Evolutionary conservation across 1,139 yeast genomes (phyloP).

Genomic region (Zhuliangozyma blackwelliae): DNA sequence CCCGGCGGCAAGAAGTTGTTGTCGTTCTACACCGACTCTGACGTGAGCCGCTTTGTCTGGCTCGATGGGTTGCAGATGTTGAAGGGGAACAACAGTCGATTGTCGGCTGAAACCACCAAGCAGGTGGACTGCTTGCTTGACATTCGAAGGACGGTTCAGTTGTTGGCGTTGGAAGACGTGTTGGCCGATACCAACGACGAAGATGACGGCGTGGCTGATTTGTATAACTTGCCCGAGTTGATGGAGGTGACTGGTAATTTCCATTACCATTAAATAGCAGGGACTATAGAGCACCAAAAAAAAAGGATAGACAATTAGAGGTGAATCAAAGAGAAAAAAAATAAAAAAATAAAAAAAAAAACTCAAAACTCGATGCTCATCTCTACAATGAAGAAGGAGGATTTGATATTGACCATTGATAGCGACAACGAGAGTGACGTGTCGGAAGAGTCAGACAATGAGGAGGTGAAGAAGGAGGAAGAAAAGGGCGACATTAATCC

Average conservation of each 20-base stretch:
- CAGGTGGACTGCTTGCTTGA: conserved; percentile 58
- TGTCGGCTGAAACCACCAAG: conserved; percentile 55
- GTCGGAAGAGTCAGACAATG: conserved; percentile 23
- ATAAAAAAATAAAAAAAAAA: background rate
- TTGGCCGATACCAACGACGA: conserved; percentile 15
- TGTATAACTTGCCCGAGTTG: conserved; percentile 42
- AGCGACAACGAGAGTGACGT: conserved; percentile 46
- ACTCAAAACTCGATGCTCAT: conserved; percentile 3
- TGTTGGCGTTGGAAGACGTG: conserved; percentile 45
- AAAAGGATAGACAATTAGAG: background rate
- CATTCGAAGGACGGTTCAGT: conserved; percentile 61
- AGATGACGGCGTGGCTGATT: conserved; percentile 34
- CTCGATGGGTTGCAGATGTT: conserved; percentile 74
- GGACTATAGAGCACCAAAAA: background rate
- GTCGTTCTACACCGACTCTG: conserved; percentile 66
- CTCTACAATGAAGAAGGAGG: conserved; percentile 8
- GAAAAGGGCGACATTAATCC: conserved; percentile 59
- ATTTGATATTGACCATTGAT: conserved; percentile 13
- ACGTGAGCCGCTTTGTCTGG: conserved; percentile 71
- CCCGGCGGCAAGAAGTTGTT: conserved; percentile 40
- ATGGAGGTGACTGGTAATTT: conserved; percentile 35
- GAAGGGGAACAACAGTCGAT: conserved; percentile 30
- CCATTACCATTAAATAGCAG: conserved; percentile 29
- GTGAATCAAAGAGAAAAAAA: background rate
- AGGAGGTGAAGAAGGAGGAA: conserved; percentile 22